Evolutionary conservation across 805 yeast genomes (phyloP).

Genomic region (Phaffomyces thermotolerans): DNA sequence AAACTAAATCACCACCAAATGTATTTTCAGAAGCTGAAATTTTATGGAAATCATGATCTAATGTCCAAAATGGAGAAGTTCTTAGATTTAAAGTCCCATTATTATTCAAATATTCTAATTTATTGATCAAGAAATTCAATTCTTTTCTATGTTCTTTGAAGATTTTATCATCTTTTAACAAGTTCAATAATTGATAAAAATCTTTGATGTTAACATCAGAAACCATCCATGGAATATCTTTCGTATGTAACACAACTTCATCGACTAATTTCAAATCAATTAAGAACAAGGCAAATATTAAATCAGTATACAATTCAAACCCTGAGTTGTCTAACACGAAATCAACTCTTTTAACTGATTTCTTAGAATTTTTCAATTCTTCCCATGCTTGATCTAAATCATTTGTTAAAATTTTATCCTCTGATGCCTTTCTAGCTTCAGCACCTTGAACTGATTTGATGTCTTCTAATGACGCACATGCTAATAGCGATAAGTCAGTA

Average conservation of each 20-base stretch:
- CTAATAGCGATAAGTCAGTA: slow-evolving; percentile 83
- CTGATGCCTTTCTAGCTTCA: slow-evolving; percentile 75
- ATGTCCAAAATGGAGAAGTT: slow-evolving; percentile 83
- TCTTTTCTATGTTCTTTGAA: slow-evolving; percentile 43
- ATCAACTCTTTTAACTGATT: slow-evolving; percentile 45
- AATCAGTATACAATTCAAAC: slow-evolving; percentile 87
- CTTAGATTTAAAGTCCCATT: slow-evolving; percentile 43
- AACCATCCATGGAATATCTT: slow-evolving; percentile 94
- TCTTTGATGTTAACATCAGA: slow-evolving; percentile 91
- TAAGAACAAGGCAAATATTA: slow-evolving; percentile 55
- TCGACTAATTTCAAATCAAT: slow-evolving; percentile 63
- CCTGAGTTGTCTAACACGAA: slow-evolving; percentile 91
- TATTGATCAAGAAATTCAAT: slow-evolving; percentile 40
- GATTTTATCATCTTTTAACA: slow-evolving; percentile 43
- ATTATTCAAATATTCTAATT: slow-evolving; percentile 35
- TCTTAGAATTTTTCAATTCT: slow-evolving; percentile 26
- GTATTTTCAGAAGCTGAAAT: slow-evolving; percentile 43
- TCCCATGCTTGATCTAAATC: slow-evolving; percentile 69
- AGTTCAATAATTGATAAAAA: slow-evolving; percentile 48
- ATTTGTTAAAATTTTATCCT: slow-evolving; percentile 68
- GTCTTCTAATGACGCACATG: slow-evolving; percentile 84
- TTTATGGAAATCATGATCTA: slow-evolving; percentile 67
- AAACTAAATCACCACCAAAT: slow-evolving; percentile 54
- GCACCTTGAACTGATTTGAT: slow-evolving; percentile 88
- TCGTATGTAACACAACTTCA: slow-evolving; percentile 74